Evolutionary conservation across 345 rosid genomes (phyloP).

Genomic region (Microcos paniculata): DNA sequence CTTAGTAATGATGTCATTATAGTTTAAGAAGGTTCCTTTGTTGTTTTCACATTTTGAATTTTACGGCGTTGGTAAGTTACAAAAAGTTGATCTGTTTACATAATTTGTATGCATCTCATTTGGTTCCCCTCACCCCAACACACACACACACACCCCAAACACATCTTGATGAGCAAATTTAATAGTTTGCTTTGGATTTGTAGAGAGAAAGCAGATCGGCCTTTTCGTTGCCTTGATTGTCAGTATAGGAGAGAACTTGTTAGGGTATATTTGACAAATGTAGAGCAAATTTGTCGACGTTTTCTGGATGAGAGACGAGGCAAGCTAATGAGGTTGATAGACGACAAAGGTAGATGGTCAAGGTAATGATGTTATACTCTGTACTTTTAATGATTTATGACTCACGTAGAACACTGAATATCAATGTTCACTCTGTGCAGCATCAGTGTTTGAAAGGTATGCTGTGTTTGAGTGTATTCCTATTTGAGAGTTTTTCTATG

Average conservation of each 20-base stretch:
- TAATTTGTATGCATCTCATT: neutral
- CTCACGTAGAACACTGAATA: neutral
- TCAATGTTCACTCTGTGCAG: neutral
- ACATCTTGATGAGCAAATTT: neutral
- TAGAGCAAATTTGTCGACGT: constrained; percentile 81
- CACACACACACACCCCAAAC: no score
- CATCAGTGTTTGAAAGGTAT: neutral
- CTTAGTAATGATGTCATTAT: neutral
- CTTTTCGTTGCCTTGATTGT: constrained; percentile 89
- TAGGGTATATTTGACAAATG: constrained; percentile 83
- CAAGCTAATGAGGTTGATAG: constrained; percentile 67
- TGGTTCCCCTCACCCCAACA: no score
- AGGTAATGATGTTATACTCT: constrained; percentile 46
- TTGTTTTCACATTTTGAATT: neutral
- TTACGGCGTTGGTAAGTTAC: neutral
- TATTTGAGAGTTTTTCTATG: neutral
- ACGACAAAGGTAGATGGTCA: constrained; percentile 83
- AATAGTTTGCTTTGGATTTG: constrained; percentile 23
- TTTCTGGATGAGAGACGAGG: constrained; percentile 81
- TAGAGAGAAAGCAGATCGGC: constrained; percentile 89
- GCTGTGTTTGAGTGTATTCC: neutral
- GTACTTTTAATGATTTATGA: neutral
- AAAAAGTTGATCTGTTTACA: neutral
- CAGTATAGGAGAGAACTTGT: constrained; percentile 89
- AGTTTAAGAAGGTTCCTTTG: neutral